These are phyloP conservation scores for Blastocystis hominis DNA, from an alignment of 352 stramenopile genomes.

Conservation along the genomic window DNA sequence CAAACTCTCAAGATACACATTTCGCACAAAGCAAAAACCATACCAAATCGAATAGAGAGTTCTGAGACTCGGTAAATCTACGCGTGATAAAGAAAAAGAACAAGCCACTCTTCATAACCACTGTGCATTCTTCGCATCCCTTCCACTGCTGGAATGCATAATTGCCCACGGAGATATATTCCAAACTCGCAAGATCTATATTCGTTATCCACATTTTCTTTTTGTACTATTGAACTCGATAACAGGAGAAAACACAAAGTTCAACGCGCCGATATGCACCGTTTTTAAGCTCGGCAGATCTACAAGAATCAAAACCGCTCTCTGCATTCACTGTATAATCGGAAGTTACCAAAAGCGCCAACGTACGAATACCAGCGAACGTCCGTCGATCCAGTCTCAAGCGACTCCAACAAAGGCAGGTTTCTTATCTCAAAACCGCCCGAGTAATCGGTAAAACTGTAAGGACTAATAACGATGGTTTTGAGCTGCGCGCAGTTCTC, in stretches of 20 bases:
- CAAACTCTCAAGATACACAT: background rate
- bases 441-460: background rate
- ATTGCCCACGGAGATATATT: too few species aligned
- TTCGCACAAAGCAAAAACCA: background rate
- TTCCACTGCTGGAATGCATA: too few species aligned
- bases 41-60: background rate
- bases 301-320: too few species aligned
- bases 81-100: background rate
- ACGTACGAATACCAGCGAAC: too few species aligned
- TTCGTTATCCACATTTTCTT: background rate
- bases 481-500: background rate
- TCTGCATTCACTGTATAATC: too few species aligned
- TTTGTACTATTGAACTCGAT: background rate
- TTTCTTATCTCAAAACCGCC: background rate
- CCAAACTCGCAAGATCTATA: too few species aligned
- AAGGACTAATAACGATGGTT: background rate
- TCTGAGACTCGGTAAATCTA: background rate
- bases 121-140: too few species aligned
- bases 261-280: background rate
- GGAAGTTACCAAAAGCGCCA: too few species aligned
- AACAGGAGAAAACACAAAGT: background rate
- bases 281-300: background rate
- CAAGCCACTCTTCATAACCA: background rate
- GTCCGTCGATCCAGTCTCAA: background rate
- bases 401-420: background rate